phyloP scores from a whole-genome alignment of 2,329 filamentous ascomycete species.

The Diaporthe helianthi region DNA sequence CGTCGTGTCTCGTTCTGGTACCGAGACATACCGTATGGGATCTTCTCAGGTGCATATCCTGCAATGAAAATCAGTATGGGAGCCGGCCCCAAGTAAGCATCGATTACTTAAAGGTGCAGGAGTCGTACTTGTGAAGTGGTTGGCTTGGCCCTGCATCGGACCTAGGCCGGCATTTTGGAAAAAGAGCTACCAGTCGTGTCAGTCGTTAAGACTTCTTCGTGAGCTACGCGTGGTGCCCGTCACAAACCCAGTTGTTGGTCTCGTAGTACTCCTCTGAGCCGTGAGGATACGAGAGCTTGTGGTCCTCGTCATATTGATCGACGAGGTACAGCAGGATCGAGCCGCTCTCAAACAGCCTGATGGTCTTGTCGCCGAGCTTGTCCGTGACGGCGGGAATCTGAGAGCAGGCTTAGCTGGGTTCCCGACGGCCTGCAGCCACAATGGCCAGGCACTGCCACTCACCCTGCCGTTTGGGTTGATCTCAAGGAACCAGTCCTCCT shows the following conservation, averaged over 20 bases:
- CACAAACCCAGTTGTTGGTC: slow-evolving; percentile 72
- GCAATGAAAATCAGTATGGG: slow-evolving; percentile 9
- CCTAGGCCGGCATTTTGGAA: slow-evolving; percentile 84
- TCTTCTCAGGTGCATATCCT: slow-evolving; percentile 81
- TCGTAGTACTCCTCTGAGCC: slow-evolving; percentile 80
- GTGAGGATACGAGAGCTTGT: slow-evolving; percentile 78
- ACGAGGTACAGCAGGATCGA: slow-evolving; percentile 82
- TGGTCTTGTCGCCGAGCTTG: slow-evolving; percentile 72
- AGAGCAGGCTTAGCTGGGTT: not conserved
- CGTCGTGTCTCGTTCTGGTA: slow-evolving; percentile 86
- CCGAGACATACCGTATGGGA: slow-evolving; percentile 81
- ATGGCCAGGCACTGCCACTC: not conserved
- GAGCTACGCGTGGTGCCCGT: not conserved
- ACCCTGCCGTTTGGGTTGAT: slow-evolving; percentile 71
- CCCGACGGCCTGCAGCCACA: slow-evolving; percentile 48
- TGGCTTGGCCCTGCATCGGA: slow-evolving; percentile 83
- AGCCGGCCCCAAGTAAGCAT: not conserved
- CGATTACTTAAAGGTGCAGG: no score
- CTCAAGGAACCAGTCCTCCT: slow-evolving; percentile 68
- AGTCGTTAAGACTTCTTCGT: not conserved
- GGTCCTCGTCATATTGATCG: slow-evolving; percentile 76
- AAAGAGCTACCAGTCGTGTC: slow-evolving; percentile 53
- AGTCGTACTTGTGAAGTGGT: slow-evolving; percentile 74
- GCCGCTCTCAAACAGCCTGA: slow-evolving; percentile 80
- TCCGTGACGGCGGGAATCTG: slow-evolving; percentile 86